A percentile compares a stretch with the other conserved stretches of the same genome.
phyloP scores from a whole-genome alignment of 1,139 yeast genomes.

The Suhomyces bokatorum region DNA sequence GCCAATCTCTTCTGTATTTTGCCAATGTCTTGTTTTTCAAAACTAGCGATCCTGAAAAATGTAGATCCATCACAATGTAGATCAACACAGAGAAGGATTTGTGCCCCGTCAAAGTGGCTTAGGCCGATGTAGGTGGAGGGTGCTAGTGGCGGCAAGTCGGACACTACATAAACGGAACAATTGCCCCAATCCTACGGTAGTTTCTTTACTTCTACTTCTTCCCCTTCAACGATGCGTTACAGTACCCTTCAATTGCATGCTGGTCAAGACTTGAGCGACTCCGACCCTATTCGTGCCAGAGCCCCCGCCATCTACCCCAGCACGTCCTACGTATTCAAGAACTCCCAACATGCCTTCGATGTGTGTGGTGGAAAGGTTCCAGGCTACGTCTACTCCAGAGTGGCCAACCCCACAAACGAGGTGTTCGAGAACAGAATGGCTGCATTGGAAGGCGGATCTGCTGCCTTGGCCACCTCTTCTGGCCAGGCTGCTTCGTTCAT shows the following conservation, averaged over 20 bases:
- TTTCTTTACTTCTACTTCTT: not conserved
- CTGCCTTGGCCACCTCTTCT: constrained; percentile 83
- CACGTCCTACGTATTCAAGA: constrained; percentile 82
- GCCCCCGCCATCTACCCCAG: constrained; percentile 92
- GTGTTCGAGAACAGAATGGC: constrained; percentile 90
- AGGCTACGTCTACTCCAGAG: constrained; percentile 73
- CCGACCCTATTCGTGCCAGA: constrained; percentile 59
- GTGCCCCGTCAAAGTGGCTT: too few relatives aligned
- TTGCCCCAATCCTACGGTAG: not conserved
- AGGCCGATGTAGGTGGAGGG: too few relatives aligned
- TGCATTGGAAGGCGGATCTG: constrained; percentile 88
- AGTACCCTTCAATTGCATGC: constrained; percentile 95
- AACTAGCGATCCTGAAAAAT: too few relatives aligned
- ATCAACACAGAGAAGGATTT: too few relatives aligned
- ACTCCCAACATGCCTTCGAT: constrained; percentile 59
- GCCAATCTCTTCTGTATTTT: too few relatives aligned
- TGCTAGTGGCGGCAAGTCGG: too few relatives aligned
- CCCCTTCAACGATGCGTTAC: constrained; percentile 61
- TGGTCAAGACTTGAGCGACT: constrained; percentile 66
- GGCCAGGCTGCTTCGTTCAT: constrained; percentile 94
- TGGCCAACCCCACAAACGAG: constrained; percentile 89
- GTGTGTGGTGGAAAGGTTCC: constrained; percentile 39
- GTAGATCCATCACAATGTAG: too few relatives aligned
- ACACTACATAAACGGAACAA: not conserved
- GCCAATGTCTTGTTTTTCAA: too few relatives aligned